phyloP scores from a whole-genome alignment of 805 yeast genomes.

The Ogataea degrootiae region DNA sequence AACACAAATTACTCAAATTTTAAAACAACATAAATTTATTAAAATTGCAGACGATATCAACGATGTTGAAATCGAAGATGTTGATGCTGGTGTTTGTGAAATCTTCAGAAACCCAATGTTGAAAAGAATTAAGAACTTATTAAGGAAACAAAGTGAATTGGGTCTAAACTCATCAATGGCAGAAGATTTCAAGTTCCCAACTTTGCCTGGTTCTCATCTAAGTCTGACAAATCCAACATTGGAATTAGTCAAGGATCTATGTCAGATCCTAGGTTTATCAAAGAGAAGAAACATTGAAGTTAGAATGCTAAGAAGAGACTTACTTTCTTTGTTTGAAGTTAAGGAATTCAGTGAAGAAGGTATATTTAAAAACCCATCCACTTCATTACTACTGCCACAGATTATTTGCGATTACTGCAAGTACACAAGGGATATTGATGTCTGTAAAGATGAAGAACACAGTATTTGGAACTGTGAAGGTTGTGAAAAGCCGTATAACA shows the following conservation, averaged over 20 bases:
- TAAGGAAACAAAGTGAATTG: constrained; percentile 67
- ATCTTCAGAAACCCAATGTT: constrained; percentile 58
- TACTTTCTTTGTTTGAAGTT: constrained; percentile 69
- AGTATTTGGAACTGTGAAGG: constrained; percentile 57
- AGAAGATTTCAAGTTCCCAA: constrained; percentile 68
- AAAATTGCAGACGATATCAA: constrained; percentile 8
- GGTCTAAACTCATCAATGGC: constrained; percentile 53
- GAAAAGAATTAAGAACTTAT: constrained; percentile 60
- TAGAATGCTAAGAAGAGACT: constrained; percentile 66
- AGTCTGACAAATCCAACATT: constrained; percentile 63
- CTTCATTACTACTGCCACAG: constrained; percentile 59
- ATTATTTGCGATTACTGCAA: constrained; percentile 80
- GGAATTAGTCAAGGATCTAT: constrained; percentile 70
- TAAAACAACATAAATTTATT: constrained; percentile 37
- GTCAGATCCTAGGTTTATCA: constrained; percentile 69
- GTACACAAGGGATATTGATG: constrained; percentile 67
- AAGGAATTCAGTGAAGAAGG: constrained; percentile 81
- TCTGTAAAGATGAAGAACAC: constrained; percentile 62
- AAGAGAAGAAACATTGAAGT: constrained; percentile 63
- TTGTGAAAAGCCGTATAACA: constrained; percentile 62
- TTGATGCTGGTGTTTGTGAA: constrained; percentile 46
- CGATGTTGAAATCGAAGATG: constrained; percentile 11
- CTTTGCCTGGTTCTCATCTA: constrained; percentile 67
- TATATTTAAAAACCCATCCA: constrained; percentile 67
- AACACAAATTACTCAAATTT: constrained; percentile 60